These are phyloP conservation scores for Nicotiana paniculata DNA, from an alignment of 257 asterid species.

Conservation along the genomic window DNA sequence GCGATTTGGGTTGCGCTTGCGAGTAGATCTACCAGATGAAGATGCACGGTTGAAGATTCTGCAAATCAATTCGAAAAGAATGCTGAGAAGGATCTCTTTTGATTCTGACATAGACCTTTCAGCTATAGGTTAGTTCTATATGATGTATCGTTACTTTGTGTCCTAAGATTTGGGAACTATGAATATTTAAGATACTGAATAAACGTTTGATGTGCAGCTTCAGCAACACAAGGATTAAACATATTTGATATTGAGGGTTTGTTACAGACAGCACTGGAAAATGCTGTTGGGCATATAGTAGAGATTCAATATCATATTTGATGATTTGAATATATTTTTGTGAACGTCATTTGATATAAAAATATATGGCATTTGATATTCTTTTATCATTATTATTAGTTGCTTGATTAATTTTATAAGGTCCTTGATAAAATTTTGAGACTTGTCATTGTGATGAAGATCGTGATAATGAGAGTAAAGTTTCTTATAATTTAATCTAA, in stretches of 20 bases:
- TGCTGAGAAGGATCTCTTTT: neutral
- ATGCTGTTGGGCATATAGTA: too few species aligned
- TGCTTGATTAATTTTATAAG: too few species aligned
- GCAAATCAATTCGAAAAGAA: neutral
- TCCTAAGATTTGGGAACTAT: neutral
- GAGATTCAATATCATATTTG: too few species aligned
- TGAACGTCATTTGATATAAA: too few species aligned
- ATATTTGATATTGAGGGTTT: neutral
- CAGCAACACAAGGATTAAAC: neutral
- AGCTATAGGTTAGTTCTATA: neutral
- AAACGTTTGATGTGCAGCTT: neutral
- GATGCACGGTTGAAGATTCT: neutral
- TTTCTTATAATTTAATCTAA: too few species aligned
- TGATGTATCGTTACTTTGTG: neutral
- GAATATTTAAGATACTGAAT: neutral
- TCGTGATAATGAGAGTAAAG: too few species aligned
- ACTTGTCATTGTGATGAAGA: too few species aligned
- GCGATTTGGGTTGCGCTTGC: neutral
- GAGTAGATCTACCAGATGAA: neutral
- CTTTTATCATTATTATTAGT: too few species aligned
- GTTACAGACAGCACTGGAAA: neutral
- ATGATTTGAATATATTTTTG: too few species aligned
- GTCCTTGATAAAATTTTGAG: too few species aligned
- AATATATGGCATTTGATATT: too few species aligned
- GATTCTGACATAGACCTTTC: neutral